Evolutionary conservation across 176 grass and related monocot species (phyloP).

Genomic region (Poa annua): DNA sequence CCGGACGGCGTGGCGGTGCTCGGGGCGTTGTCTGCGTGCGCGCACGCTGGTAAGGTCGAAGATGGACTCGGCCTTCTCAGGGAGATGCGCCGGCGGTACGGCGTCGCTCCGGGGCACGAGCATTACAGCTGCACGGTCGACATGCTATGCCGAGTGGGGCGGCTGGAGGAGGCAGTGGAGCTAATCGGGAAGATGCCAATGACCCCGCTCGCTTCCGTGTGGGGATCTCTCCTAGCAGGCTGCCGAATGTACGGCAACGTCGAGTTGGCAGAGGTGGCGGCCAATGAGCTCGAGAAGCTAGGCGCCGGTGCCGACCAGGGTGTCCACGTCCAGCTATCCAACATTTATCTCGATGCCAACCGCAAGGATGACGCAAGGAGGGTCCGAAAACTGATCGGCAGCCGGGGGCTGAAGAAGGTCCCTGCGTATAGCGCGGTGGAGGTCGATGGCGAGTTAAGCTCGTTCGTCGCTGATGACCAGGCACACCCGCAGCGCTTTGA

Average conservation of each 20-base stretch:
- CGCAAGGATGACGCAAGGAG: constrained; percentile 67
- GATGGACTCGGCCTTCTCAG: constrained; percentile 57
- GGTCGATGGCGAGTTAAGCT: constrained; percentile 61
- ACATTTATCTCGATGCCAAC: constrained; percentile 74
- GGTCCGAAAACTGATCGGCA: constrained; percentile 68
- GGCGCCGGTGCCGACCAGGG: constrained; percentile 61
- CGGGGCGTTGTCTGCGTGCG: constrained; percentile 62
- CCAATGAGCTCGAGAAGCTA: constrained; percentile 57
- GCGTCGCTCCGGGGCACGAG: constrained; percentile 59
- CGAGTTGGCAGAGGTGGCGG: constrained; percentile 69
- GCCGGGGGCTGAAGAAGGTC: constrained; percentile 64
- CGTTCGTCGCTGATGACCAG: constrained; percentile 75
- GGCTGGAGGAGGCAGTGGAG: constrained; percentile 56
- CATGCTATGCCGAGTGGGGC: constrained; percentile 82
- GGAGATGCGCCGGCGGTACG: constrained; percentile 55
- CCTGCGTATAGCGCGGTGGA: constrained; percentile 58
- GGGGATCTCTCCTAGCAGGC: constrained; percentile 70
- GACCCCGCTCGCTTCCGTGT: constrained; percentile 59
- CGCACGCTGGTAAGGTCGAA: constrained; percentile 64
- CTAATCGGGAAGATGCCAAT: constrained; percentile 74
- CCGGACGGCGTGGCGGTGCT: constrained; percentile 73
- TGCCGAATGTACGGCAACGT: constrained; percentile 67
- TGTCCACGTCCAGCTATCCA: constrained; percentile 77
- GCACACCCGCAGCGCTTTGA: constrained; percentile 50
- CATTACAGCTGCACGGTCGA: constrained; percentile 86